Conservation (phyloP, 257 asterid genomes). For the Thymus quinquecostatus region DNA sequence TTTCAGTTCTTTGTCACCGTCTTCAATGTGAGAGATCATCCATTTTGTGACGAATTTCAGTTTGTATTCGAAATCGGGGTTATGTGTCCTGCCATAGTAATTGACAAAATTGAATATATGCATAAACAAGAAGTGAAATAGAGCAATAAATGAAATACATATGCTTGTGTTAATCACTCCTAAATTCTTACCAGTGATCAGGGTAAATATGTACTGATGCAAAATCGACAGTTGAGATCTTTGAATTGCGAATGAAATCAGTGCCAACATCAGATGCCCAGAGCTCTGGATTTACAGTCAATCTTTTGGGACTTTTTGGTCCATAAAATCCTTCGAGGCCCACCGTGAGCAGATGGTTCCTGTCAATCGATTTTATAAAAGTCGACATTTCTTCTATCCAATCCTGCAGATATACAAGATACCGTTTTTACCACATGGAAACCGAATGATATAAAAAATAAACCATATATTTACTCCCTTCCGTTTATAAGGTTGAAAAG, state of each 20-base stretch:
- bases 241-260: slow-evolving; percentile 87
- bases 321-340: slow-evolving; percentile 99
- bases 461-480: background rate
- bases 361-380: slow-evolving; percentile 80
- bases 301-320: slow-evolving; percentile 73
- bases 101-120: background rate
- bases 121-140: background rate
- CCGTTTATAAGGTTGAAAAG: background rate
- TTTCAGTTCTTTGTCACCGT: slow-evolving; percentile 87
- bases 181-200: slow-evolving; percentile 80
- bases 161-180: too few relatives aligned
- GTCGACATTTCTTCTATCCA: slow-evolving; percentile 98
- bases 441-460: background rate
- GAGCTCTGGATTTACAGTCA: slow-evolving; percentile 82
- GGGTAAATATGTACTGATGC: slow-evolving; percentile 97
- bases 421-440: slow-evolving; percentile 13
- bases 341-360: slow-evolving; percentile 81
- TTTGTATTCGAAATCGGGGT: slow-evolving; percentile 70
- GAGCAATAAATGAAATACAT: too few relatives aligned
- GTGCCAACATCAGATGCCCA: slow-evolving; percentile 98
- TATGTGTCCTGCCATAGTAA: slow-evolving; percentile 66
- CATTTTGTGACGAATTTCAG: slow-evolving; percentile 74
- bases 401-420: slow-evolving; percentile 62
- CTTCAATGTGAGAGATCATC: slow-evolving; percentile 98
- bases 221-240: slow-evolving; percentile 81